phyloP scores from a whole-genome alignment of 2,329 filamentous ascomycete genomes.

The Cladophialophora immunda region DNA sequence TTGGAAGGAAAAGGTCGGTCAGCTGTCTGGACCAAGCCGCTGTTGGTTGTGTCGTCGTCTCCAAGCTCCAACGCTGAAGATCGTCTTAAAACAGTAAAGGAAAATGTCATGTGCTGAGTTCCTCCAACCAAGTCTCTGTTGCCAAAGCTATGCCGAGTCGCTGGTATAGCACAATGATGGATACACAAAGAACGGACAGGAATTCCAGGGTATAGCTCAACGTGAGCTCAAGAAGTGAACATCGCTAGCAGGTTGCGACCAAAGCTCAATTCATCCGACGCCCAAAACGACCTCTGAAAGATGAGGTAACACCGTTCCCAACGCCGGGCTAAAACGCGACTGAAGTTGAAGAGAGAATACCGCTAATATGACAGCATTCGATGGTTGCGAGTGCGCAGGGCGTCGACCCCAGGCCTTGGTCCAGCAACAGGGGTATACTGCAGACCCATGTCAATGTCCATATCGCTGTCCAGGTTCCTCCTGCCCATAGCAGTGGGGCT shows the following conservation, averaged over 20 bases:
- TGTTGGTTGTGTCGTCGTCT: neutral
- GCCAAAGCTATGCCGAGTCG: slow-evolving; percentile 25
- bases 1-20: slow-evolving; percentile 8
- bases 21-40: slow-evolving; percentile 14
- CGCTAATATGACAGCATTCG: slow-evolving; percentile 40
- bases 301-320: slow-evolving; percentile 31
- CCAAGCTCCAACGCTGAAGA: slow-evolving; percentile 15
- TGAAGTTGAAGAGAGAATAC: slow-evolving; percentile 25
- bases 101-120: neutral
- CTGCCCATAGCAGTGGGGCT: slow-evolving; percentile 65
- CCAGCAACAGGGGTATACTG: slow-evolving; percentile 39
- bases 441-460: slow-evolving; percentile 40
- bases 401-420: slow-evolving; percentile 32
- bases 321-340: slow-evolving; percentile 39
- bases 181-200: slow-evolving; percentile 17
- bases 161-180: slow-evolving; percentile 28
- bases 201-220: slow-evolving; percentile 17
- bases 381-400: slow-evolving; percentile 33
- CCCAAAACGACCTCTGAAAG: slow-evolving; percentile 15
- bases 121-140: slow-evolving; percentile 1
- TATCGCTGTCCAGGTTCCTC: slow-evolving; percentile 38
- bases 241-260: slow-evolving; percentile 16
- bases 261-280: slow-evolving; percentile 14
- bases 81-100: slow-evolving; percentile 9
- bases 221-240: slow-evolving; percentile 14